A percentile compares a stretch with the other conserved stretches of the same genome.
phyloP scores from a whole-genome alignment of 2,329 filamentous ascomycete species.

The Trichophyton verrucosum region DNA sequence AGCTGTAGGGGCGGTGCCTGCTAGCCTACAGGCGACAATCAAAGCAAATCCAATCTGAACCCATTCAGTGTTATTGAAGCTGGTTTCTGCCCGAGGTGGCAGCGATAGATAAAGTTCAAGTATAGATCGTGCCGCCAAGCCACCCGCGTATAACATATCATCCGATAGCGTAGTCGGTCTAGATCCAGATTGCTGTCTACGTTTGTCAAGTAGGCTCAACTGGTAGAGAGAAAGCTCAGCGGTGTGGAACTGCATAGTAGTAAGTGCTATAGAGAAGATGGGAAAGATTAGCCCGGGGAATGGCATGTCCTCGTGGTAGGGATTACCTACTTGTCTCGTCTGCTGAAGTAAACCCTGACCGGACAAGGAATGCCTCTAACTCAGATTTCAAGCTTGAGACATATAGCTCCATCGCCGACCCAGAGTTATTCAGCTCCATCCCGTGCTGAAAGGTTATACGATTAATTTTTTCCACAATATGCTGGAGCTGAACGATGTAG shows the following conservation, averaged over 20 bases:
- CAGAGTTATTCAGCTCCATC: slow-evolving; percentile 11
- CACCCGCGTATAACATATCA: neutral
- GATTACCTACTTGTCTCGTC: slow-evolving; percentile 21
- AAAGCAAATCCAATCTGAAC: slow-evolving; percentile 28
- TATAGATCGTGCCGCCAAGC: slow-evolving; percentile 15
- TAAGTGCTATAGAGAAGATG: slow-evolving; percentile 19
- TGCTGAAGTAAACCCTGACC: slow-evolving; percentile 18
- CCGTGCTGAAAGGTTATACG: slow-evolving; percentile 15
- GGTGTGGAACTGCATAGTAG: slow-evolving; percentile 30
- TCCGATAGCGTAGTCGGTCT: slow-evolving; percentile 14
- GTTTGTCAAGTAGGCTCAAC: slow-evolving; percentile 25
- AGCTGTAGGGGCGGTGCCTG: neutral
- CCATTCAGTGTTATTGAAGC: slow-evolving; percentile 31
- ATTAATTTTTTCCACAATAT: slow-evolving; percentile 29
- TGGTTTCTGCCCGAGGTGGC: slow-evolving; percentile 24
- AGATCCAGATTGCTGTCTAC: slow-evolving; percentile 7
- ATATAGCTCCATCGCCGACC: slow-evolving; percentile 20
- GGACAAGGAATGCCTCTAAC: slow-evolving; percentile 22
- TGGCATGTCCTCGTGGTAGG: neutral
- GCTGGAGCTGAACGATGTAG: slow-evolving; percentile 28
- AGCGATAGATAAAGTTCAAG: slow-evolving; percentile 25
- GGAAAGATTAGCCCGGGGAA: neutral
- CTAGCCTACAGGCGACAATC: slow-evolving; percentile 14
- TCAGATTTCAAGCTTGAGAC: slow-evolving; percentile 22
- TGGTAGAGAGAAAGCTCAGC: slow-evolving; percentile 31